phyloP scores from a whole-genome alignment of 2,329 filamentous ascomycete genomes.

The Botrytis galanthina region DNA sequence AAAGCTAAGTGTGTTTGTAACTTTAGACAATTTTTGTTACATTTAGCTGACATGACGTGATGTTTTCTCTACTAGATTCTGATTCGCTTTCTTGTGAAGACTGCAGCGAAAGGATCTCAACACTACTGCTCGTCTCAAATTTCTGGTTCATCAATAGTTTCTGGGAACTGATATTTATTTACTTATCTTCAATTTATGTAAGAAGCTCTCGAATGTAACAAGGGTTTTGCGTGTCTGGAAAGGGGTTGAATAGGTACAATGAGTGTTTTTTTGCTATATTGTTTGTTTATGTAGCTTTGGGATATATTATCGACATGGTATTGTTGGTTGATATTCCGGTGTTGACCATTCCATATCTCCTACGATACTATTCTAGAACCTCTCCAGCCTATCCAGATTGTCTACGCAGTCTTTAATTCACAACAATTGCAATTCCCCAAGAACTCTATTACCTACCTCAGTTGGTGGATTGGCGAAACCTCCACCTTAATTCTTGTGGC shows the following conservation, averaged over 20 bases:
- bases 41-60: background rate
- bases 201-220: background rate
- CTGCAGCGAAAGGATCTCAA: background rate
- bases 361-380: background rate
- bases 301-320: background rate
- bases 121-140: background rate
- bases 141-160: too few relatives aligned
- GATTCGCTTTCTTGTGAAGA: too few relatives aligned
- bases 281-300: background rate
- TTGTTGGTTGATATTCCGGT: background rate
- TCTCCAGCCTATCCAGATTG: background rate
- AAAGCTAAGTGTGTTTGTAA: background rate
- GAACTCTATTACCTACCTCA: background rate
- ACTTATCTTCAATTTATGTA: background rate
- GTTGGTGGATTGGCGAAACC: background rate
- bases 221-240: background rate
- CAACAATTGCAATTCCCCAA: background rate
- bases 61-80: background rate
- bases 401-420: background rate
- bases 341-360: background rate
- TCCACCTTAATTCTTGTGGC: background rate
- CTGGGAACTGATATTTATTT: background rate
- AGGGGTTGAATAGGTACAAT: background rate
- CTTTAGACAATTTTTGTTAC: background rate
- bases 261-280: background rate